These are phyloP conservation scores for Trichoderma pleuroti DNA, from an alignment of 2,329 filamentous ascomycete genomes.

Conservation along the genomic window DNA sequence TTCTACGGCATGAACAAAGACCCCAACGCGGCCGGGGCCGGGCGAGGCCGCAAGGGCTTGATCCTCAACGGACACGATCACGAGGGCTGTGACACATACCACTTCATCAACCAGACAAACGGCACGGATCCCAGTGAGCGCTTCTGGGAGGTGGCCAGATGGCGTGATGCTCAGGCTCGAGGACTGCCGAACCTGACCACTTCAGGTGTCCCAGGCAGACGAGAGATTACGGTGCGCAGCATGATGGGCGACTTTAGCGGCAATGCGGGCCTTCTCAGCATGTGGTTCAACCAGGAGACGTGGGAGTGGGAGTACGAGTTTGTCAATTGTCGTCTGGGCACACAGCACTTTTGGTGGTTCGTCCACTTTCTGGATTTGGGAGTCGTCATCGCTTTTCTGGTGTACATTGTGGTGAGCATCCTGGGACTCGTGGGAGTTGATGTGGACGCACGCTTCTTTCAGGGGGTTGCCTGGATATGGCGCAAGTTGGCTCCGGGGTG, in stretches of 20 bases:
- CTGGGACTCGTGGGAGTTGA: constrained; percentile 35
- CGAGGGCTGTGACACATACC: constrained; percentile 85
- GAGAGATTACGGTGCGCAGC: constrained; percentile 89
- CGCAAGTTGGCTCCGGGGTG: neutral
- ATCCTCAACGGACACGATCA: constrained; percentile 95
- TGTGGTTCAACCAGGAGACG: constrained; percentile 75
- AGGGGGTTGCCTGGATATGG: constrained; percentile 22
- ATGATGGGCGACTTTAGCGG: constrained; percentile 99
- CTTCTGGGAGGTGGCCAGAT: constrained; percentile 49
- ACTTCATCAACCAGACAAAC: constrained; percentile 67
- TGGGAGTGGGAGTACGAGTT: constrained; percentile 84
- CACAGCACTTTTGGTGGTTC: constrained; percentile 92
- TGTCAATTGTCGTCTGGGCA: constrained; percentile 70
- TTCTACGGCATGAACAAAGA: constrained; percentile 75
- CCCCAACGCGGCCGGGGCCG: constrained; percentile 52
- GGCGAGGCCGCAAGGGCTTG: constrained; percentile 68
- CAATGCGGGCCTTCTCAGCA: constrained; percentile 80
- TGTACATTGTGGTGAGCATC: constrained; percentile 27
- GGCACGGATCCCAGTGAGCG: constrained; percentile 39
- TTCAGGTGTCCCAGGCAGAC: constrained; percentile 57
- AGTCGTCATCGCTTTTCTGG: constrained; percentile 33
- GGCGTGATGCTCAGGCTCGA: constrained; percentile 41
- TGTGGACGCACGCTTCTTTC: constrained; percentile 30
- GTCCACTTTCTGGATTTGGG: constrained; percentile 71
- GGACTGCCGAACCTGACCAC: constrained; percentile 33